Conservation (phyloP, 768 basidiomycete species). For the Pisolithus sp. region DNA sequence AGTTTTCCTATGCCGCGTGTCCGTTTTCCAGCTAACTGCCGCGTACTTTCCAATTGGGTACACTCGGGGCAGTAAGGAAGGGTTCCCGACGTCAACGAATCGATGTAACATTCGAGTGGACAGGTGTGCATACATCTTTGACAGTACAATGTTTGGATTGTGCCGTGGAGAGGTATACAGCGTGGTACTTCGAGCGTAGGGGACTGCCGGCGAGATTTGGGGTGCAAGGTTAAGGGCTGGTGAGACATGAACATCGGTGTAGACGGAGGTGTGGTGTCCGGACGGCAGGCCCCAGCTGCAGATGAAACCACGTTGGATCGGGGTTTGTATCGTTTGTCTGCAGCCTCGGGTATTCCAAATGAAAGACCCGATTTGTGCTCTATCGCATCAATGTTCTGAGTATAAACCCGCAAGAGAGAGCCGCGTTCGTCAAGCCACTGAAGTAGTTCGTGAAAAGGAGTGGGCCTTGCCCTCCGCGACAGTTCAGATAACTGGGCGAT, state of each 20-base stretch:
- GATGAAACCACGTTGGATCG: slow-evolving; percentile 40
- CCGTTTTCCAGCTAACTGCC: slow-evolving; percentile 72
- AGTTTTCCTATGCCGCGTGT: slow-evolving; percentile 73
- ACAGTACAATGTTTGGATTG: slow-evolving; percentile 73
- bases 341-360: slow-evolving; percentile 74
- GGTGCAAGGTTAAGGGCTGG: slow-evolving; percentile 11
- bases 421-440: slow-evolving; percentile 70
- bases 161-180: slow-evolving; percentile 88
- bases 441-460: slow-evolving; percentile 73
- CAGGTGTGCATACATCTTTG: slow-evolving; percentile 70
- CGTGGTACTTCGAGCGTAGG: slow-evolving; percentile 59
- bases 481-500: slow-evolving; percentile 75
- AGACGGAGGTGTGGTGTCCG: slow-evolving; percentile 2
- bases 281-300: slow-evolving; percentile 12
- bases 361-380: slow-evolving; percentile 83
- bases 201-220: slow-evolving; percentile 39
- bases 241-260: slow-evolving; percentile 12
- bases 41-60: slow-evolving; percentile 56
- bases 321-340: slow-evolving; percentile 48
- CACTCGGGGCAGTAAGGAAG: slow-evolving; percentile 81
- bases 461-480: slow-evolving; percentile 67
- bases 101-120: slow-evolving; percentile 57
- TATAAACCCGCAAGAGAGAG: slow-evolving; percentile 78
- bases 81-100: slow-evolving; percentile 51
- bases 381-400: slow-evolving; percentile 90